Base-by-base conservation (phyloP, 257 asterid species). In the Nicotiana undulata region DNA sequence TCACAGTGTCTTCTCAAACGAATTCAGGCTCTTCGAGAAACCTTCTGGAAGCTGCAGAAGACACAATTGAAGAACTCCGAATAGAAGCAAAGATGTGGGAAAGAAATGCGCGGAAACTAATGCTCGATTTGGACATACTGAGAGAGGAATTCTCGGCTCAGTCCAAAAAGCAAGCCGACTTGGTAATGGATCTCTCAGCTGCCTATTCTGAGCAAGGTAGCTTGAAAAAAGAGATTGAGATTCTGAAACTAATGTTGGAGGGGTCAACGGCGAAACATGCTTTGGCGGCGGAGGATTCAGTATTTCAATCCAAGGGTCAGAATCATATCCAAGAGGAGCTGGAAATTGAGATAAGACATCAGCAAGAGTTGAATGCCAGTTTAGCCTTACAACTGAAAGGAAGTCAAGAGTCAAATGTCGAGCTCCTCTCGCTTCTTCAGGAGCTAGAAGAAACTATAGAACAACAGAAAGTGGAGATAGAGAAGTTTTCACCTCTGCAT, bases 81-180 rank as follows among this genome's bases (percentile, higher is more conserved):
- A 92, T 90, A 79, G 97, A 92, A 90, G 97, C 99, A 85, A 92
- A 93, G 65, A 93, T 92, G 97, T 95, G 98, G 98, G 98, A 95
- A 89, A 92, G 97, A 85, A 93, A 92, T 77, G 95, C 99, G 1
- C 82, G 97, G 88, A 95, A 91, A 79, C 86, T 92, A 32, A 89
- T 93, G 97, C 67, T 81, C 5, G 99, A 95, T 90, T 70, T 92
- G 82, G 99, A 95, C 53, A 56, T 88, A 75, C 85, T 92, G 70
- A 88, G 86, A 85, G 89, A 89, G 76, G 97, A 93, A 49, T 83
- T 87, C 77, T 63, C 90, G 0, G 89, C 87, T 55, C 86, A 88
- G 85, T 90, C 96, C 4, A 91, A 88, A 80, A 93, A 89, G 82
- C 94, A 93, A 26, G 92, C 91, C 9, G 95, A 87, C 13, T 83